A percentile compares a stretch with the other conserved stretches of the same genome.
phyloP scores from a whole-genome alignment of 1,139 yeast species.

The Scheffersomyces stambukii region DNA sequence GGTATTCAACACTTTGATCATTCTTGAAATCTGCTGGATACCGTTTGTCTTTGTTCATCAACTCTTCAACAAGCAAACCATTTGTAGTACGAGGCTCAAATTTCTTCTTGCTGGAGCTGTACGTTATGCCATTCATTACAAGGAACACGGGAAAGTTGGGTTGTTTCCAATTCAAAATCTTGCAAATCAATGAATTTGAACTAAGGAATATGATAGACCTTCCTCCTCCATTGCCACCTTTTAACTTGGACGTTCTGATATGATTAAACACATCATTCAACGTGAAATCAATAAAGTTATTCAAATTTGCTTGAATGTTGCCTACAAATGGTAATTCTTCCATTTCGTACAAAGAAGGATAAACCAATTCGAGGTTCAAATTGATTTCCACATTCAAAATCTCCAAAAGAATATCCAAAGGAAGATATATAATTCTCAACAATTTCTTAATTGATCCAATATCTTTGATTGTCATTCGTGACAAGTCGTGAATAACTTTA shows the following conservation, averaged over 20 bases:
- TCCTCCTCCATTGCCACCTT: conserved; percentile 17
- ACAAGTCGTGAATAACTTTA: conserved; percentile 38
- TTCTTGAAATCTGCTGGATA: neutral
- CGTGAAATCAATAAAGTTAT: conserved; percentile 71
- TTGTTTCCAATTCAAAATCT: conserved; percentile 95
- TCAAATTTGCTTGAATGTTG: conserved; percentile 48
- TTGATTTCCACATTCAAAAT: conserved; percentile 56
- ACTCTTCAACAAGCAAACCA: conserved; percentile 31
- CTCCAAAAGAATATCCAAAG: conserved; percentile 58
- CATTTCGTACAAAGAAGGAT: conserved; percentile 72
- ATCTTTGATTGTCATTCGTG: conserved; percentile 35
- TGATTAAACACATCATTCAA: conserved; percentile 73
- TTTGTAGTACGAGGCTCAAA: conserved; percentile 43
- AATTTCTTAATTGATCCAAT: conserved; percentile 36
- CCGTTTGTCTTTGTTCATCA: neutral
- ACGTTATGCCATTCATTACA: conserved; percentile 65
- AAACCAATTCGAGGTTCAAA: conserved; percentile 72
- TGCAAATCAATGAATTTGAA: conserved; percentile 82
- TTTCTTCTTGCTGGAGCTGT: conserved; percentile 19
- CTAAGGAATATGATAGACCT: conserved; percentile 81
- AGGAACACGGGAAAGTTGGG: conserved; percentile 95
- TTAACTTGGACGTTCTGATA: conserved; percentile 55
- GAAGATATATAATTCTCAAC: conserved; percentile 47
- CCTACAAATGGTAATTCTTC: conserved; percentile 51
- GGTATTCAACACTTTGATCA: conserved; percentile 13